phyloP scores from a whole-genome alignment of 805 yeast genomes.

The Brettanomyces custersianus region DNA sequence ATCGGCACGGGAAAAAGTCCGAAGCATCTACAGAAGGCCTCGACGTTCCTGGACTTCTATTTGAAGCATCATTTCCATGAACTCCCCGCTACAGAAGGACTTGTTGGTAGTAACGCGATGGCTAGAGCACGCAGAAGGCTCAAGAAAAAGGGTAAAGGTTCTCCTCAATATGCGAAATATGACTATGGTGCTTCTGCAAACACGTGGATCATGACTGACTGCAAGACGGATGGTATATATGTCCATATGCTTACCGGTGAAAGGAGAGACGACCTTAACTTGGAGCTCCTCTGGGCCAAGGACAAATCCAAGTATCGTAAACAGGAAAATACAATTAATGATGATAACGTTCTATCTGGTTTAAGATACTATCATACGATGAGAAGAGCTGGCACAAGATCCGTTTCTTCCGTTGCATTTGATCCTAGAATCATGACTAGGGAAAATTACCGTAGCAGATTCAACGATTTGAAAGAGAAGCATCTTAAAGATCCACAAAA shows the following conservation, averaged over 20 bases:
- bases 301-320: conserved; percentile 11
- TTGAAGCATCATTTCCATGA: conserved; percentile 43
- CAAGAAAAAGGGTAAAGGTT: conserved; percentile 44
- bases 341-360: conserved; percentile 38
- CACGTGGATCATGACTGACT: conserved; percentile 78
- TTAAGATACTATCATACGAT: conserved; percentile 36
- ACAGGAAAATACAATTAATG: conserved; percentile 9
- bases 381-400: neutral
- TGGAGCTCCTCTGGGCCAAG: conserved; percentile 56
- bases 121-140: conserved; percentile 43
- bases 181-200: conserved; percentile 52
- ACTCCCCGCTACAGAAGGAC: conserved; percentile 61
- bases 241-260: conserved; percentile 68
- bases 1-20: conserved; percentile 70
- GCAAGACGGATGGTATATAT: conserved; percentile 50
- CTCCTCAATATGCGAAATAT: conserved; percentile 43
- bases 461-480: conserved; percentile 8
- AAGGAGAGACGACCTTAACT: conserved; percentile 56
- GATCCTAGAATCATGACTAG: conserved; percentile 7
- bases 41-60: conserved; percentile 44
- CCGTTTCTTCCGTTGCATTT: conserved; percentile 2
- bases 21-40: conserved; percentile 67
- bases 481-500: conserved; percentile 15
- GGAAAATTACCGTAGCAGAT: conserved; percentile 12
- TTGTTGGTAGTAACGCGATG: conserved; percentile 48